Base-by-base conservation (phyloP, 441 rosid species). In the Gossypium davidsonii region DNA sequence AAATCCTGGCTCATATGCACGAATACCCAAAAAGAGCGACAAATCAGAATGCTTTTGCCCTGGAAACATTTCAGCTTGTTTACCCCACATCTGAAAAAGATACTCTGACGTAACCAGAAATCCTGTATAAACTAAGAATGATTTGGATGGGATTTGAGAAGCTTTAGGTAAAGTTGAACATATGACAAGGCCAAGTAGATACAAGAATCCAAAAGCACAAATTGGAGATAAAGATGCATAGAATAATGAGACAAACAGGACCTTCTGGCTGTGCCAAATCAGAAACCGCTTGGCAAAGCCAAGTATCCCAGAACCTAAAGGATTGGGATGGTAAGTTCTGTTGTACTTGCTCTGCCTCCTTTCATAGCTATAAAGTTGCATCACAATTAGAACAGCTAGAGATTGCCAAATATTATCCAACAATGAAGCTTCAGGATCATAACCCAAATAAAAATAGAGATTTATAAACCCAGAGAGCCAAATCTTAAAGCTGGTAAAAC, bases 331-430 rank as follows among this genome's bases (percentile, higher is more conserved):
- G 78, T 81, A 78, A 73, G 85, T 77, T 77, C 76, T 84, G 80
- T 80, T 76, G 76, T 81, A 81, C 84, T 89, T 90, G 89, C 93
- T 92, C 80, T 90, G 93, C 81, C 99, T 91, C 87, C 99, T 89
- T 82, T 96, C 99, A 42, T 96, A 96, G 84, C 99, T 93, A 76
- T 92, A 96, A 84, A 93, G 96, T 87, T 96, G 98, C 99, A 96
- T 96, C 82, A 92, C 98, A 70, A 92, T 82, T 85, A 96, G 81
- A 71, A 93, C 92, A 67, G 99, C 98, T 55, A 96, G 85, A 78
- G 99, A 91, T 73, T 96, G 94, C 98, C 99, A 90, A 77, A 94
- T 89, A 82, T 93, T 96, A 84, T 83, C 81, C 84, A 91, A 79
- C 77, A 92, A 78, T 64, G 95, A 89, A 76, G 91, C 97, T 79